Evolutionary conservation across 176 grass and related monocot genomes (phyloP), one percentile per base, ranked within the genome.

Genomic region (Ensete glaucum): DNA sequence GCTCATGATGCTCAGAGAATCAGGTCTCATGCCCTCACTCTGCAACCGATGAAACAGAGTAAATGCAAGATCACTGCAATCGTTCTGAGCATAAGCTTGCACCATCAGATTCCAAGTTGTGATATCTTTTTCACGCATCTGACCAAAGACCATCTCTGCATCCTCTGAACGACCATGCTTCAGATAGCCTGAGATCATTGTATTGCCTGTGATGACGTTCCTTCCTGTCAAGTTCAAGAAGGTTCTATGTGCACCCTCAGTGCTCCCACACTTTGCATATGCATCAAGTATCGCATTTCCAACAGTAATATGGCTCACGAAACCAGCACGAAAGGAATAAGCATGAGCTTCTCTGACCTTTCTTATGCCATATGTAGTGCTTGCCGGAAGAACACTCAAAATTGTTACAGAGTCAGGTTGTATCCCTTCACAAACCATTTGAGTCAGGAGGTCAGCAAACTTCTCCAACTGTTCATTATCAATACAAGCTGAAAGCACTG

Each of bases 81-180:
- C 49, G 64, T 82, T 86, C 5, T 84, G 82, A 27, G 82, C 79
- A 82, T 85, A 89, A 66, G 82, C 55, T 71, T 86, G 84, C 43
- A 89, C 80, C 84, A 92, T 89, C 54, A 87, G 54, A 82, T 92
- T 92, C 84, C 86, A 87, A 56, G 86, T 80, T 13, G 90, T 92
- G 43, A 72, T 50, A 64, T 92, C 86, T 76, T 81, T 87, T 76
- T 92, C 82, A 78, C 43, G 16, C 90, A 92, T 89, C 62, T 82
- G 84, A 64, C 71, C 62, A 67, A 92, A 85, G 79, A 80, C 80
- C 53, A 55, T 54, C 69, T 89, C 76, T 67, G 90, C 86, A 72
- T 87, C 69, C 25, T 92, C 69, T 25, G 73, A 50, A 29, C 43
- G 74, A 11, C 83, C 83, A 81, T 54, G 81, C 57, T 85, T 89